Base-by-base conservation (phyloP, 306 rosid genomes). In the Hylodesmum podocarpum region DNA sequence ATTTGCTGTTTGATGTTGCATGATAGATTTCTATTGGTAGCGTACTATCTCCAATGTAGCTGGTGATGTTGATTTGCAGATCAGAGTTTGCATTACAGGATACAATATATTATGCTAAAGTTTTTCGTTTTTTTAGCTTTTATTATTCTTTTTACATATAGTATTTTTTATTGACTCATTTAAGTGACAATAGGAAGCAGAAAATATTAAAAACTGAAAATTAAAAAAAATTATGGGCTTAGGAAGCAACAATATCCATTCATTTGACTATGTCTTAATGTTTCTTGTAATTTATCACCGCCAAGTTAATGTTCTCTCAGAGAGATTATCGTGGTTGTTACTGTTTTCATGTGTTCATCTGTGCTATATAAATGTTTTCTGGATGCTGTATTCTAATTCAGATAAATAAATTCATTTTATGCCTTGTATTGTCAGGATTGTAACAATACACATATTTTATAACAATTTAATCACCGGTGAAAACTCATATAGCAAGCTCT, bases 401-500 rank as follows among this genome's bases (percentile, higher is more conserved):
- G 61, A 82, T 73, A 1, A 51, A 40, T 64, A 63, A 49, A 34
- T 73, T 84, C 68, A 66, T 66, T 62, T 34, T 8, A 62, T 62
- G 72, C 69, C 71, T 74, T 77, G 24, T 79, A 62, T 80, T 88
- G 49, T 18, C 92, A 90, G 97, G 96, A 82, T 87, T 53, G 78
- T 88, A 73, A 87, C 91, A 8, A 61, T 83, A 77, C 96, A 92
- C 76, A 82, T 90, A 64, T 81, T 82, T 49, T 85, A 84, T 66
- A 84, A 79, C 84, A 92, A 92, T 83, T 78, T 86, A 80, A 86
- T 92, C 83, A 92, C 89, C 0, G 89, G 89, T 39, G 97, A 87
- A 76, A 90, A 78, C 83, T 83, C 88, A 34, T 85, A 88, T 67
- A 90, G 93, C 89, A 92, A 92, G 85, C 90, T 92, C 9, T 88